phyloP scores from a whole-genome alignment of 768 basidiomycete genomes.

The Agrocybe chaxingu region DNA sequence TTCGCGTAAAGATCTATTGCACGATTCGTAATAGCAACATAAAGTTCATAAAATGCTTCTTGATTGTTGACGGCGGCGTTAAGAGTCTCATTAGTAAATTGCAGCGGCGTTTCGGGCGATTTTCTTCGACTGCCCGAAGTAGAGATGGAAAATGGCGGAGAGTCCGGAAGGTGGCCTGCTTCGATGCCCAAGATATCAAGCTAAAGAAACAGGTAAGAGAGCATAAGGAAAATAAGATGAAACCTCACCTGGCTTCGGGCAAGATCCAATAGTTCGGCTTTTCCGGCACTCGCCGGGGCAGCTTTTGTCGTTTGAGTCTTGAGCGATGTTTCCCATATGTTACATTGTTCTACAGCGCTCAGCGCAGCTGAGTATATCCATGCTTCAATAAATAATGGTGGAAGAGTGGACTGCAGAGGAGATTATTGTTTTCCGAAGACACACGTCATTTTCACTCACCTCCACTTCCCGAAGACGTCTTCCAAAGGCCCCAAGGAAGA shows the following conservation, averaged over 20 bases:
- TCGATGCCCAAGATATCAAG: slow-evolving; percentile 82
- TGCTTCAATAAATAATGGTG: slow-evolving; percentile 79
- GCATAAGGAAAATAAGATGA: background rate
- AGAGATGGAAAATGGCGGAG: slow-evolving; percentile 69
- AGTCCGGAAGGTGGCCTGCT: slow-evolving; percentile 64
- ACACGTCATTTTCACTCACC: slow-evolving; percentile 48
- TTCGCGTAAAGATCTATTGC: slow-evolving; percentile 83
- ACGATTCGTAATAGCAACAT: slow-evolving; percentile 69
- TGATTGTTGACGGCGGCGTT: slow-evolving; percentile 50
- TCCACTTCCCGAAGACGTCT: slow-evolving; percentile 71
- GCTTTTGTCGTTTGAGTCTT: slow-evolving; percentile 45
- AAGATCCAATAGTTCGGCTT: slow-evolving; percentile 89
- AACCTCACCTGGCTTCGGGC: slow-evolving; percentile 74
- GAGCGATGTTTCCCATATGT: slow-evolving; percentile 58
- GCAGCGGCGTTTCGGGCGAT: slow-evolving; percentile 19
- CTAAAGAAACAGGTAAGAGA: slow-evolving; percentile 34
- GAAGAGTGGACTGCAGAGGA: slow-evolving; percentile 33
- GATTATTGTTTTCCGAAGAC: background rate
- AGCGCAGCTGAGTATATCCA: slow-evolving; percentile 93
- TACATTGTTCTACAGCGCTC: slow-evolving; percentile 77
- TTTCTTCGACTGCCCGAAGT: slow-evolving; percentile 20
- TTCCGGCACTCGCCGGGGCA: slow-evolving; percentile 63
- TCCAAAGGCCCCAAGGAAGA: slow-evolving; percentile 78
- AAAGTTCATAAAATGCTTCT: slow-evolving; percentile 74
- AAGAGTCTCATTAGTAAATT: slow-evolving; percentile 62